These are phyloP conservation scores for Hypoxylon cercidicola DNA, from an alignment of 495 filamentous ascomycete genomes.

Conservation along the genomic window DNA sequence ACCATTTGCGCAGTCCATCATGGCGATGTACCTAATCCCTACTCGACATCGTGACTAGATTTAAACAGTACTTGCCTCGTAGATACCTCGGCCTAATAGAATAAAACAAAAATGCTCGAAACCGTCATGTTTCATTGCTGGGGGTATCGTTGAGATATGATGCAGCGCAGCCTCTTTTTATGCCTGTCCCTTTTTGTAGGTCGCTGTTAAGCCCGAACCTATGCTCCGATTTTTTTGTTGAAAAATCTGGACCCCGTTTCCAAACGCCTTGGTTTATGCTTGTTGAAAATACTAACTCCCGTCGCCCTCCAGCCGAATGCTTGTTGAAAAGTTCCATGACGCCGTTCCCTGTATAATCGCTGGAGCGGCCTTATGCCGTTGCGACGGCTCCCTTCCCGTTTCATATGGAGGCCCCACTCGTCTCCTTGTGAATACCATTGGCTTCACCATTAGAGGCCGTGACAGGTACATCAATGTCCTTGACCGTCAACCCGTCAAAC, in stretches of 20 bases:
- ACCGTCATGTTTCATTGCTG: constrained; percentile 37
- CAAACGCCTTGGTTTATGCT: constrained; percentile 48
- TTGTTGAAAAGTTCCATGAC: constrained; percentile 51
- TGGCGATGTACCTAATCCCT: not conserved
- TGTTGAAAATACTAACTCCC: constrained; percentile 49
- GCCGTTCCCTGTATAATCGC: constrained; percentile 39
- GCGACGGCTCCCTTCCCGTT: constrained; percentile 25
- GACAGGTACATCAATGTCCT: constrained; percentile 66
- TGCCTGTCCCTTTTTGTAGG: constrained; percentile 40
- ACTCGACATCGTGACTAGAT: not conserved
- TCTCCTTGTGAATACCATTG: constrained; percentile 38
- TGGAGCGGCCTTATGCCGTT: constrained; percentile 9
- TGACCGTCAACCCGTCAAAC: constrained; percentile 80
- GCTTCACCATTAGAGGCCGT: constrained; percentile 4
- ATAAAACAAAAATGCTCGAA: constrained; percentile 18
- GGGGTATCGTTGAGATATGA: constrained; percentile 47
- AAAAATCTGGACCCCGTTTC: constrained; percentile 45
- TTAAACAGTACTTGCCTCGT: constrained; percentile 8
- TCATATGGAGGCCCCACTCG: constrained; percentile 19
- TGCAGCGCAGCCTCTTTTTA: constrained; percentile 42
- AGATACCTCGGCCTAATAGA: constrained; percentile 9
- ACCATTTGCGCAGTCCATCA: not conserved
- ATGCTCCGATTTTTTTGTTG: constrained; percentile 47
- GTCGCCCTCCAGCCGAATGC: constrained; percentile 42
- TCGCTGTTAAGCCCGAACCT: constrained; percentile 38